Conservation (phyloP, 495 filamentous ascomycete species). For the Penicillium macrosclerotiorum region DNA sequence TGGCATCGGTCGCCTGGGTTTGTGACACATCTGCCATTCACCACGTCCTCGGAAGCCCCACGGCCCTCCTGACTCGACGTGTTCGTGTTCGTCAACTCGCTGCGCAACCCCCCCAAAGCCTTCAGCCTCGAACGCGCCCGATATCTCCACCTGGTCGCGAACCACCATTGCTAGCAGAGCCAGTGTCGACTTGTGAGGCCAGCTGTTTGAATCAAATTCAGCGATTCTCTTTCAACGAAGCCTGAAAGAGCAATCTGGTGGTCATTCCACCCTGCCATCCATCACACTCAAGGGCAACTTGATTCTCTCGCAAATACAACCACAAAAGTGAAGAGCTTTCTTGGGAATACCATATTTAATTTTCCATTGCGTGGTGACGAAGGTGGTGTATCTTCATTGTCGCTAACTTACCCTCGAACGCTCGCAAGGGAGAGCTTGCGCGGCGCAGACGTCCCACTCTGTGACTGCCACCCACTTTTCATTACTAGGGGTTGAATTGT, state of each 20-base stretch:
- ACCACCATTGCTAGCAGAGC: too few relatives aligned
- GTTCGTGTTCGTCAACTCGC: conserved; percentile 5
- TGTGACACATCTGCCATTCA: not conserved
- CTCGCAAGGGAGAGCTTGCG: conserved; percentile 5
- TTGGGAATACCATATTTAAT: too few relatives aligned
- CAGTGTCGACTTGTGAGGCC: too few relatives aligned
- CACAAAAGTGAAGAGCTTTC: not conserved
- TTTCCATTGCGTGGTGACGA: too few relatives aligned
- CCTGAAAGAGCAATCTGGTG: not conserved
- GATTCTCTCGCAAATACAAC: not conserved
- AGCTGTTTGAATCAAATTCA: not conserved
- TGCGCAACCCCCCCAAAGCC: conserved; percentile 17
- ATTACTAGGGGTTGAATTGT: too few relatives aligned
- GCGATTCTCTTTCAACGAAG: not conserved
- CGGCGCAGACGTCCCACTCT: not conserved
- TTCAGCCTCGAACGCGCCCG: conserved; percentile 15
- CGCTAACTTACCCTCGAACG: not conserved
- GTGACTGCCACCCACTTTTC: not conserved
- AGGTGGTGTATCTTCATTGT: too few relatives aligned
- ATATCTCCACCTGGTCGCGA: conserved; percentile 1
- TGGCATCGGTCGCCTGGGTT: conserved; percentile 4
- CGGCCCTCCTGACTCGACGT: conserved; percentile 1
- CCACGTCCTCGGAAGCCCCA: not conserved
- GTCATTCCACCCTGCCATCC: not conserved
- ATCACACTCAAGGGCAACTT: not conserved